phyloP scores from a whole-genome alignment of 805 yeast species.

The Kuraishia ogatae region DNA sequence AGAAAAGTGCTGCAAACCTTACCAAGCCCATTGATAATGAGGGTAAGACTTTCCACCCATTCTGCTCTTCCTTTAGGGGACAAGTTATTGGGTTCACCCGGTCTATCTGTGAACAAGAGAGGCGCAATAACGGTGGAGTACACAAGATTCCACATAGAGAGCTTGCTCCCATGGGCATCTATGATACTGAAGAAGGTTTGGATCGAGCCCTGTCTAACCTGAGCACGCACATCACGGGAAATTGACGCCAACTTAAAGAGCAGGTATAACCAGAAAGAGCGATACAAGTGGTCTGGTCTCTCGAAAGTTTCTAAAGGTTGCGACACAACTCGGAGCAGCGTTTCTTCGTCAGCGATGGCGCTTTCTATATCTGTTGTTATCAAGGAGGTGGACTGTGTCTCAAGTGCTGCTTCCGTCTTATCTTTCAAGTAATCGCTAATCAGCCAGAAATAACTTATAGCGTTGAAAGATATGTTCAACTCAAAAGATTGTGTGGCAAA shows the following conservation, averaged over 20 bases:
- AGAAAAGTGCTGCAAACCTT: constrained; percentile 51
- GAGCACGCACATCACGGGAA: constrained; percentile 57
- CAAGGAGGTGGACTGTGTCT: constrained; percentile 5
- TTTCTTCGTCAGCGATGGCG: constrained; percentile 11
- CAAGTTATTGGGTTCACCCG: constrained; percentile 2
- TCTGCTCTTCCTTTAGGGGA: constrained; percentile 16
- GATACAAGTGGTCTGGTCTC: constrained; percentile 18
- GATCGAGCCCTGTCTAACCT: constrained; percentile 83
- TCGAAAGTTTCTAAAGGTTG: constrained; percentile 8
- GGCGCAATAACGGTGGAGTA: constrained; percentile 53
- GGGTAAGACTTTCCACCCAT: constrained; percentile 53
- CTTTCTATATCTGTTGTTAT: constrained; percentile 5
- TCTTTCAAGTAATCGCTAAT: constrained; percentile 68
- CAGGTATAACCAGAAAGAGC: constrained; percentile 56
- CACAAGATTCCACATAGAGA: constrained; percentile 63
- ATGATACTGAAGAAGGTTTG: constrained; percentile 82
- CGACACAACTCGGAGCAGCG: constrained; percentile 19
- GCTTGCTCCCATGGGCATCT: constrained; percentile 55
- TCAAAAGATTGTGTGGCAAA: constrained; percentile 69
- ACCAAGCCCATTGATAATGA: constrained; percentile 59
- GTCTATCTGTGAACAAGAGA: constrained; percentile 14
- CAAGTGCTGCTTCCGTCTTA: constrained; percentile 14
- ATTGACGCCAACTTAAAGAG: constrained; percentile 53
- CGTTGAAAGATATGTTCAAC: constrained; percentile 81
- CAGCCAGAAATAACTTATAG: constrained; percentile 88